Base-by-base conservation (phyloP, 345 rosid genomes). In the Sonneratia caseolaris region DNA sequence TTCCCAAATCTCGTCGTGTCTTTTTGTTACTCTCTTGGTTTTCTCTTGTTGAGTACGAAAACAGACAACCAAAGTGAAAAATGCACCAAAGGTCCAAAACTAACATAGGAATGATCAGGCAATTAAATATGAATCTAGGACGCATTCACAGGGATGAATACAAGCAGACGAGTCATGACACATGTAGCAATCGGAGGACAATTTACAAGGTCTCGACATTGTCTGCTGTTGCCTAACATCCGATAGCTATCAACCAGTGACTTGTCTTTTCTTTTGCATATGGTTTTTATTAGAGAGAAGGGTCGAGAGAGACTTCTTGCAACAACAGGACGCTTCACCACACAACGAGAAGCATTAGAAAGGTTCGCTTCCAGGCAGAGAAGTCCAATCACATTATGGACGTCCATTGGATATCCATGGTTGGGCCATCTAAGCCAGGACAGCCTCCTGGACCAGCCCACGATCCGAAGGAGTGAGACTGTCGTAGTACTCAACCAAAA, bases 401-500 rank as follows among this genome's bases (percentile, higher is more conserved):
- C 6, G 4, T 18, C 18, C 18, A 49, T 13, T 12, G 13, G 64
- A 55, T 21, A 55, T 61, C 36, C 65, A 61, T 27, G 42, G 8
- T 6, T 42, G 45, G 35, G 8, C 14, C 22, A 47, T 43, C 48
- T 88, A 93, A 67, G 82, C 96, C 7, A 84, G 76, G 78, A 93
- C 87, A 37, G 87, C 84, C 81, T 85, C 87, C 0, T 86, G 85
- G 48, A 86, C 75, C 77, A 81, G 86, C 68, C 84, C 92, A 65
- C 68, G 85, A 76, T 70, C 84, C 0, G 86, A 74, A 0, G 86
- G 82, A 32, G 86, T 68, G 75, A 91, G 76, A 74, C 96, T 88
- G 70, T 86, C 97, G 5, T 93, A 93, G 83, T 91, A 91, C 12
- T 93, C 98, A 0, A 89, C 97, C 82, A 91, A 76, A 76, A 93